phyloP scores from a whole-genome alignment of 345 rosid species.

The Heritiera littoralis region DNA sequence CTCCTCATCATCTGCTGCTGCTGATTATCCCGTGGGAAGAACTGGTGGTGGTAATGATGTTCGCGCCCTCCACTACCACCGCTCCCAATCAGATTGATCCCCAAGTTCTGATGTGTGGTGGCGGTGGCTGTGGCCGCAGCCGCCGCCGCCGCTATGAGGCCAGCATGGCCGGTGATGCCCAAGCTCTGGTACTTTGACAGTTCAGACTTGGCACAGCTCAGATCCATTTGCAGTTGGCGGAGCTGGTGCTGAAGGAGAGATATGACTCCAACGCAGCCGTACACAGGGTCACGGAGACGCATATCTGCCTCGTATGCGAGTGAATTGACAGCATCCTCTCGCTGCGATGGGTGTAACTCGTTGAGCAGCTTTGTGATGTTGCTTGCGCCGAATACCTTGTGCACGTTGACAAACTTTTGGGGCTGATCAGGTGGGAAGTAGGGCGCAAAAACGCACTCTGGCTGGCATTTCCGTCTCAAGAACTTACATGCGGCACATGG shows the following conservation, averaged over 20 bases:
- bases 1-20: conserved; percentile 67
- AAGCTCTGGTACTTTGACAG: conserved; percentile 62
- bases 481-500: conserved; percentile 54
- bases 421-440: conserved; percentile 49
- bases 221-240: conserved; percentile 47
- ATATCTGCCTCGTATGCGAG: conserved; percentile 48
- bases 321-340: conserved; percentile 48
- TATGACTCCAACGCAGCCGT: conserved; percentile 50
- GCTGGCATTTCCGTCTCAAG: conserved; percentile 45
- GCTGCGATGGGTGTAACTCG: conserved; percentile 42
- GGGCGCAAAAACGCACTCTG: conserved; percentile 52
- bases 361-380: conserved; percentile 48
- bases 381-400: conserved; percentile 49
- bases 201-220: conserved; percentile 57
- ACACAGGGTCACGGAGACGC: conserved; percentile 48
- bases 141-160: conserved; percentile 58
- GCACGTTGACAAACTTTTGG: conserved; percentile 42
- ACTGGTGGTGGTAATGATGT: conserved; percentile 66
- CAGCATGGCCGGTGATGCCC: conserved; percentile 52
- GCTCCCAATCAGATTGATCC: conserved; percentile 58
- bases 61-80: conserved; percentile 43
- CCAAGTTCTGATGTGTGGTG: conserved; percentile 49
- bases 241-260: conserved; percentile 48
- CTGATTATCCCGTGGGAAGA: conserved; percentile 64
- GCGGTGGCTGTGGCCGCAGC: conserved; percentile 43